These are phyloP conservation scores for Plasmodium ovale DNA, from an alignment of 169 alveolate species.

Conservation along the genomic window DNA sequence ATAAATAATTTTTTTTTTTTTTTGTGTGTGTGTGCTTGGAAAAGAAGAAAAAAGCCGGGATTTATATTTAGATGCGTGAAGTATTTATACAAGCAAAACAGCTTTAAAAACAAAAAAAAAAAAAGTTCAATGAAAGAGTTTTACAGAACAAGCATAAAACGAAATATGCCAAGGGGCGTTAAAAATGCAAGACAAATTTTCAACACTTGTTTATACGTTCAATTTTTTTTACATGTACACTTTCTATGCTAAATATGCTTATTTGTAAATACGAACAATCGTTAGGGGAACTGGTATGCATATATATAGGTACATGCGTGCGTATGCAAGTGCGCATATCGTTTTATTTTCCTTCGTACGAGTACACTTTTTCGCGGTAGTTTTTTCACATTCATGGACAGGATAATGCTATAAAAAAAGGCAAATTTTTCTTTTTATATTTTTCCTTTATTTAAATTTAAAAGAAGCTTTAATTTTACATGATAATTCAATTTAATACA, in stretches of 20 bases:
- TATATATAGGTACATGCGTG: not conserved
- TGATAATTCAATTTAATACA: constrained; percentile 16
- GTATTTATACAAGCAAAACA: not conserved
- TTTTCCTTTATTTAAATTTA: not conserved
- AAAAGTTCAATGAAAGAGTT: constrained; percentile 24
- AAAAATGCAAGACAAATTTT: constrained; percentile 1
- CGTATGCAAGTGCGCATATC: not conserved
- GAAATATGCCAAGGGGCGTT: not conserved
- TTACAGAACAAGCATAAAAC: constrained; percentile 9
- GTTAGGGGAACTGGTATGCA: no score
- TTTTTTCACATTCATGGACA: constrained; percentile 1
- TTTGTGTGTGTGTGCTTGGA: not conserved
- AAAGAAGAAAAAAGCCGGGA: not conserved
- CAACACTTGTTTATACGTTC: not conserved
- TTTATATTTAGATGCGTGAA: not conserved
- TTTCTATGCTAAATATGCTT: not conserved
- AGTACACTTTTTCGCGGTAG: not conserved
- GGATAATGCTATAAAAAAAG: constrained; percentile 10
- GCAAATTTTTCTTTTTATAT: constrained; percentile 10
- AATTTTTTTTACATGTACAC: not conserved
- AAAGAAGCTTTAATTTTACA: constrained; percentile 9
- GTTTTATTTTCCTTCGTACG: constrained; percentile 3
- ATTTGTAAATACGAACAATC: not conserved
- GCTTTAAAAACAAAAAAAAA: not conserved
- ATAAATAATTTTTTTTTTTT: no score